phyloP scores from a whole-genome alignment of 371 early-diverging fungal genomes.

The Circinella minor region DNA sequence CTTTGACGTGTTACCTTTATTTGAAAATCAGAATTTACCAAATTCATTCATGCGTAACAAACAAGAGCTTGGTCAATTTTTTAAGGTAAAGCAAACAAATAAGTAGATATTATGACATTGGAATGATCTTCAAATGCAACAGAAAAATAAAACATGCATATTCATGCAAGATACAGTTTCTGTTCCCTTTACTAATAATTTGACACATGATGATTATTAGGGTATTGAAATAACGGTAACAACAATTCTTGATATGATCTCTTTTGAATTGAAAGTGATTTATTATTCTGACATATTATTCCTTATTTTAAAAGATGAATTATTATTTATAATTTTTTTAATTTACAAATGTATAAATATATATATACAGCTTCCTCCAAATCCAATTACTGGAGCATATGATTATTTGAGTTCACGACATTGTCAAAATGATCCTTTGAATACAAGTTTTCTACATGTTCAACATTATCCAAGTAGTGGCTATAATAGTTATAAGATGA shows the following conservation, averaged over 20 bases:
- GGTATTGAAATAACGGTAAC: background rate
- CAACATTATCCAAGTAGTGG: slow-evolving; percentile 63
- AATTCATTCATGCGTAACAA: background rate
- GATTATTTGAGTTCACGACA: slow-evolving; percentile 61
- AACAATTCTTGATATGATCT: background rate
- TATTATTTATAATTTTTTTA: background rate
- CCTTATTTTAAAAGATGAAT: no score
- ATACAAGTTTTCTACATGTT: slow-evolving; percentile 35
- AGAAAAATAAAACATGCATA: background rate
- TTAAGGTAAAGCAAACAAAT: background rate
- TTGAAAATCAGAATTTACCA: background rate
- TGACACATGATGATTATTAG: background rate
- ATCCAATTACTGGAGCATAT: slow-evolving; percentile 43
- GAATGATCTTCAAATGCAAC: no score
- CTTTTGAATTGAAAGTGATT: background rate
- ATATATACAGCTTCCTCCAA: background rate
- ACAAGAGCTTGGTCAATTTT: background rate
- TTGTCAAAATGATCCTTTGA: slow-evolving; percentile 48
- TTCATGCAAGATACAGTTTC: no score
- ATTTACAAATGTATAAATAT: no score
- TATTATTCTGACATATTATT: no score
- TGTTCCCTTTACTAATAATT: no score
- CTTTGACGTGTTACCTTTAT: background rate
- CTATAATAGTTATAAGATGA: slow-evolving; percentile 4
- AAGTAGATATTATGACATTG: no score